Base-by-base conservation (phyloP, 495 filamentous ascomycete species). In the Daldinia caldariorum region DNA sequence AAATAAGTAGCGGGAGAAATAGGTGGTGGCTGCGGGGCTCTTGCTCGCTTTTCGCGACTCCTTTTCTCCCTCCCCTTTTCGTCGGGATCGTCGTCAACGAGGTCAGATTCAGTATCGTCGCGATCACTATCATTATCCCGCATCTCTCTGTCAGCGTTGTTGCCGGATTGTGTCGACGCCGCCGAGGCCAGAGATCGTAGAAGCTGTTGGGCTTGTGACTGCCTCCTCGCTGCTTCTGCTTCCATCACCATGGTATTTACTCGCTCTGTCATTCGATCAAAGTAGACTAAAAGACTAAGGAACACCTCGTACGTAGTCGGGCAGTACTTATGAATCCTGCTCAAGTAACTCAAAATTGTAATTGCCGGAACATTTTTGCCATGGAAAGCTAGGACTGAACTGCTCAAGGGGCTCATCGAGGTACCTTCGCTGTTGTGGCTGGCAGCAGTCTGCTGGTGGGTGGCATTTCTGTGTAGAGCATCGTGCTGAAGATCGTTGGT, bases 221-320 rank as follows among this genome's bases (percentile, higher is more conserved):
- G 68, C 58, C 77, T 78, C 63, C 77, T 69, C 22, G 72, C 65
- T 50, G 80, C 77, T 57, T 84, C 81, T 37, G 78, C 80, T 71
- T 83, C 80, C 61, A 80, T 71, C 7, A 84, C 83, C 74, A 82
- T 74, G 14, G 81, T 87, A 74, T 98, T 99, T 45, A 99, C 94
- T 63, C 92, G 84, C 74, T 97, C 95, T 57, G 96, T 97, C 95
- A 99, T 99, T 35, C 95, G 90, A 76, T 99, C 95, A 79, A 99
- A 99, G 74, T 99, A 99, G 43, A 99, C 93, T 57, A 99, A 81
- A 72, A 99, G 78, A 68, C 93, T 97, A 43, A 99, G 82, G 73
- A 99, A 99, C 0, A 99, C 95, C 80, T 99, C 95, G 78, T 97
- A 99, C 5, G 95, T 98, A 4, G 96, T 98, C 0, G 95, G 95